Evolutionary conservation across 169 alveolate genomes (phyloP), one percentile per base, ranked within the genome.

Genomic region (Cryptosporidium andersoni): DNA sequence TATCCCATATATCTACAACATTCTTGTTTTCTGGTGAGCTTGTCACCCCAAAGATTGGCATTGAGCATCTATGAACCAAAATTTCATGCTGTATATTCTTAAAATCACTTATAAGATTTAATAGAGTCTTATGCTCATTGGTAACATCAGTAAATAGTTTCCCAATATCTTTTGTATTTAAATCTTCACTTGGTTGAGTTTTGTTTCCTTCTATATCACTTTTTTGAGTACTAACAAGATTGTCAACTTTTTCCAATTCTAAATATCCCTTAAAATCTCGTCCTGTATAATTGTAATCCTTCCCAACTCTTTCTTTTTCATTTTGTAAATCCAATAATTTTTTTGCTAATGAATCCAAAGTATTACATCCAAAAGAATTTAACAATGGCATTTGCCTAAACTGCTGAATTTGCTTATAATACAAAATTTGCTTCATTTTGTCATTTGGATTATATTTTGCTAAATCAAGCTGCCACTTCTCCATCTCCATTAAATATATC

Each of bases 21-120:
- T 74, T 47, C 40, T 74, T 64, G 37, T 58, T 58, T 58, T 64
- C 42, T 14, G n/a, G 12, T 8, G 6, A 37, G 4, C 11, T 12
- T 16, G 42, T 74, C 5, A 40, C 37, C 8, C 3, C 42, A 36
- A 37, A 43, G 2, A 74, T 74, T 12, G 85, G 85, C 36, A 74
- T 74, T n/a, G 85, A 74, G 14, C 85, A 74, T 42, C 43, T 74
- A 43, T 74, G 85, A 8, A 74, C 9, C 51, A 74, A 55, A 56
- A 74, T 62, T 34, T 74, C 60, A 6, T 58, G 55, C 36, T 55
- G 16, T 12, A 74, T n/a, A 11, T 74, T 68, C 36, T 49, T 74
- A 74, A 56, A 74, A 43, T 74, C 85, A 16, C 48, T 58, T 11
- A 74, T 8, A 16, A 74, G 11, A n/a, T 52, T 5, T 14, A 74